Evolutionary conservation across 208 protist species (phyloP), one percentile per base, ranked within the genome.

Genomic region (Vickermania ingenoplastis): DNA sequence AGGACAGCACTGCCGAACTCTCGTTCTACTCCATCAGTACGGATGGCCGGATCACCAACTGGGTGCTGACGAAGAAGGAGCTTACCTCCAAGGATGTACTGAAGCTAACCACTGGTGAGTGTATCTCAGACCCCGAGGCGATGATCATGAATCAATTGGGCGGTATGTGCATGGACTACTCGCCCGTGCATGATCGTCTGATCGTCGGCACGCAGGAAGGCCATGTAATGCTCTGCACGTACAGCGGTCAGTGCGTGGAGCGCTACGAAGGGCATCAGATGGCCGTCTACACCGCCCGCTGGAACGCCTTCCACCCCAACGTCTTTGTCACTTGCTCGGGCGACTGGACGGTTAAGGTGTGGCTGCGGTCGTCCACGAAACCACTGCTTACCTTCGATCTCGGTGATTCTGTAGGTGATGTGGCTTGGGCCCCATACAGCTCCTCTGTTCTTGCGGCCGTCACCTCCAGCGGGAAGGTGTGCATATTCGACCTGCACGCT

Each of bases 271-370:
- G 91, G 1, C 90, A 96, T 75, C 81, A 83, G 68, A 95, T 97
- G 85, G 83, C 91, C 3, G 89, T 99, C 17, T 98, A 99, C 81
- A 81, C 89, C 24, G 86, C 87, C 1, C 85, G 86, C 61, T 99
- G 96, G 96, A 99, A 98, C 76, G 80, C 75, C 3, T 99, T 96
- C 72, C 95, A 98, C 68, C 81, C 85, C 0, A 75, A 91, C 60
- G 78, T 98, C 30, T 98, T 99, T 76, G 52, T 98, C 52, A 97
- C 96, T 31, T 92, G 84, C 72, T 96, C 90, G 1, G 93, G 94
- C 0, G 97, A 99, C 75, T 99, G 97, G 97, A 97, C 92, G 7
- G 91, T 98, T 21, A 98, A 97, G 71, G 67, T 99, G 41, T 99
- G 96, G 96, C 85, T 98, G 48, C 83, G 89, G 58, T 82, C 60